Evolutionary conservation across 768 basidiomycete genomes (phyloP), one percentile per base, ranked within the genome.

Genomic region (Piloderma croceum): DNA sequence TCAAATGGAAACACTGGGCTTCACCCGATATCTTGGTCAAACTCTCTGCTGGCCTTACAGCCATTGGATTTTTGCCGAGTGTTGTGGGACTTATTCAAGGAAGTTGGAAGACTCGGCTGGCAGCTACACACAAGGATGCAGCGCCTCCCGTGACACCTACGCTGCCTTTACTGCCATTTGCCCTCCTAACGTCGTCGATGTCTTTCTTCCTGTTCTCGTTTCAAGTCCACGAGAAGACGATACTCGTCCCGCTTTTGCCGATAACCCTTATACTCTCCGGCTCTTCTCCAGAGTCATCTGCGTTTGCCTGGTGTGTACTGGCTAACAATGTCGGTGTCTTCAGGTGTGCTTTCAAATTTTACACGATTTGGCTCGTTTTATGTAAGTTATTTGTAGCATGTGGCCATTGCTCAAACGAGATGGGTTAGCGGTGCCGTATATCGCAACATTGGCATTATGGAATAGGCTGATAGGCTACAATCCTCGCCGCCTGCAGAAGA

Each of bases 121-220:
- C 27, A 15, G 24, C 37, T 37, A 42, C 37, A 42, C 24, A 50
- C 17, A 40, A 42, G 31, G 19, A 43, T 29, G 15, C 44, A 43
- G 20, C 15, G 7, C 40, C 48, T 21, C 47, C 56, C 21, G 69
- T 70, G 7, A 66, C 76, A 0, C 75, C 76, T 5, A 71, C 84
- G 20, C 61, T 85, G 18, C 71, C 78, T 0, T 67, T 98, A 2
- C 70, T 97, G 3, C 86, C 85, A 0, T 85, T 88, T 48, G 81
- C 86, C 3, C 69, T 96, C 20, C 73, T 91, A 45, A 81, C 78
- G 6, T 81, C 79, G 1, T 85, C 88, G 0, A 75, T 97, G 70
- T 85, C 91, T 7, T 96, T 97, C 73, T 97, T 94, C 67, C 69
- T 97, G 23, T 93, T 94, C 67, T 92, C 91, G 5, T 94, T 94